phyloP scores from a whole-genome alignment of 306 rosid species.

The Lotus japonicus region DNA sequence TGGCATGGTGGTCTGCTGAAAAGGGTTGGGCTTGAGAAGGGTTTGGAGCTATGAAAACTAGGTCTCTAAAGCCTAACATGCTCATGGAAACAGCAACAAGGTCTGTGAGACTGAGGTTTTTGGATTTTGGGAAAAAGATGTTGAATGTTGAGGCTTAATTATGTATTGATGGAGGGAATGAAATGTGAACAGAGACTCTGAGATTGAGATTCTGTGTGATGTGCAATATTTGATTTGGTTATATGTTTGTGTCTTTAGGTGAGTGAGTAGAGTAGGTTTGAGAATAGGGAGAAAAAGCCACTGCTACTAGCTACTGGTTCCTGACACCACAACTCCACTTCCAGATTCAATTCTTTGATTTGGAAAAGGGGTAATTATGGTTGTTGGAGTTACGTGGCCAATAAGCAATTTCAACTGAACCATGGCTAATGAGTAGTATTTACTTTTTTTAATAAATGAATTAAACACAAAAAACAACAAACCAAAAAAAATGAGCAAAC shows the following conservation, averaged over 20 bases:
- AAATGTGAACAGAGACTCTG: background rate
- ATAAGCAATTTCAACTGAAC: background rate
- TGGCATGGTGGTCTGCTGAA: slow-evolving; percentile 43
- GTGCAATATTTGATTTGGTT: background rate
- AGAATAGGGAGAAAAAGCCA: background rate
- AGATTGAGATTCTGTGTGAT: slow-evolving; percentile 9
- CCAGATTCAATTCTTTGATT: background rate
- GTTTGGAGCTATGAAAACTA: slow-evolving; percentile 57
- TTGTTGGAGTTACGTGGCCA: background rate
- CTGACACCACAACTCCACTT: slow-evolving; percentile 27
- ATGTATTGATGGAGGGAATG: background rate
- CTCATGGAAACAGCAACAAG: background rate
- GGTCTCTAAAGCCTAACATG: slow-evolving; percentile 84
- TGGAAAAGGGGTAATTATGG: background rate
- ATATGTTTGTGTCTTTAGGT: background rate
- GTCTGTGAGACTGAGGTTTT: background rate
- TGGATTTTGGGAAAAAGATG: background rate
- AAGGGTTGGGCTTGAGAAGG: slow-evolving; percentile 48
- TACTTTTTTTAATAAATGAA: too few species aligned
- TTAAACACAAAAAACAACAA: too few species aligned
- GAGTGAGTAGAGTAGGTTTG: background rate
- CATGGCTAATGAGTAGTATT: too few species aligned
- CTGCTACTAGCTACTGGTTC: background rate
- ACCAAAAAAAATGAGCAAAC: too few species aligned
- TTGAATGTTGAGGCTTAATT: background rate